Conservation (phyloP, 179 eudicot genomes). For the Corrigiola litoralis region DNA sequence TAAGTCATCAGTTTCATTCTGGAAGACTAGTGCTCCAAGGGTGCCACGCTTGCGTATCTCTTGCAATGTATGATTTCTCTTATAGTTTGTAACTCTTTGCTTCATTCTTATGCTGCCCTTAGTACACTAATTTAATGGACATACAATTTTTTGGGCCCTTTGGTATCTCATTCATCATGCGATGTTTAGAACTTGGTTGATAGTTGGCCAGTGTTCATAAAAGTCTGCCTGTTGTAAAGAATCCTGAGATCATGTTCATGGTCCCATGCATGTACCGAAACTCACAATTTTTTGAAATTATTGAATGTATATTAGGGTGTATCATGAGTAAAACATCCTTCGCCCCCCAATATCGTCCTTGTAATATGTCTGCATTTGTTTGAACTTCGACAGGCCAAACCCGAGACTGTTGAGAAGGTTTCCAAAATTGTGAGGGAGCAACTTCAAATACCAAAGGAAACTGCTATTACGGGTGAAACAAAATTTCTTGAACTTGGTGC, state of each 20-base stretch:
- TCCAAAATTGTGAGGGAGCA: slow-evolving; percentile 32
- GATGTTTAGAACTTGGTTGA: neutral
- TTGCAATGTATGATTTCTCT: slow-evolving; percentile 32
- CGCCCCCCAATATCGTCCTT: neutral
- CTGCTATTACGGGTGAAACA: slow-evolving; percentile 28
- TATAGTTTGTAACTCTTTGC: neutral
- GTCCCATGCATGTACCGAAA: too few species aligned
- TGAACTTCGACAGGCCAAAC: slow-evolving; percentile 32
- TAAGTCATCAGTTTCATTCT: slow-evolving; percentile 31
- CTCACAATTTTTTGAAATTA: too few species aligned
- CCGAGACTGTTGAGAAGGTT: slow-evolving; percentile 37
- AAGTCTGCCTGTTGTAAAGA: too few species aligned
- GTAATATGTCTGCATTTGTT: neutral
- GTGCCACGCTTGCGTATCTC: slow-evolving; percentile 30
- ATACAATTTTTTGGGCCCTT: neutral
- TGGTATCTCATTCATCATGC: neutral
- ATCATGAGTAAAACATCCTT: neutral
- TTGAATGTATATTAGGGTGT: neutral
- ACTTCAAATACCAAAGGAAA: slow-evolving; percentile 23
- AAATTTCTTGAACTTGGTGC: slow-evolving; percentile 37
- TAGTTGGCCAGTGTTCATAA: too few species aligned
- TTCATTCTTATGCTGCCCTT: neutral
- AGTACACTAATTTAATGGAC: neutral
- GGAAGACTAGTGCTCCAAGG: slow-evolving; percentile 20
- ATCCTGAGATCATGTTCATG: too few species aligned